Evolutionary conservation across 495 filamentous ascomycete species (phyloP), one percentile per base, ranked within the genome.

Genomic region (Hypoxylon lenormandii): DNA sequence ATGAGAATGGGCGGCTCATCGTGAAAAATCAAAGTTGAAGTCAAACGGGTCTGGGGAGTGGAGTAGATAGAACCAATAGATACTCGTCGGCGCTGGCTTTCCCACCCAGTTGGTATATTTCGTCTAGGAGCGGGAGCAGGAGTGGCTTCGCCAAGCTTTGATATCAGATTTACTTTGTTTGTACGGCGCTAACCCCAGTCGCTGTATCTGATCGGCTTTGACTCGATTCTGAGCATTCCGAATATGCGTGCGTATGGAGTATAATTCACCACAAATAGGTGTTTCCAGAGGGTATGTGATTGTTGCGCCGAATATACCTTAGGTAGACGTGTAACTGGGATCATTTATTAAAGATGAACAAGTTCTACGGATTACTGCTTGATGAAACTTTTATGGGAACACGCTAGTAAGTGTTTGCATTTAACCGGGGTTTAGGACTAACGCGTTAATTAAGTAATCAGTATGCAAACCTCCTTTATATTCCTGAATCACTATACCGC

Each of bases 1-100:
- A 74, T 12, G 71, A 71, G 42, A 62, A 72, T 11, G 54, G 64
- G 36, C 57, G 60, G n/a, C 53, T 72, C 73, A 76, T 76, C 16
- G 40, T 69, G 51, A 60, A 48, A 11, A 8, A 12, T 46, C 16
- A n/a, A 18, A 42, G 4, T 42, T 10, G 30, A 11, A 33, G 10
- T 33, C 30, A 8, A 33, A 33, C 30, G 1, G 30, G 10, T 33
- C 10, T 33, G 7, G 6, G 5, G 23, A 26, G 45, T 18, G 5
- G 5, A n/a, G 10, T 26, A 26, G 40, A 19, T 13, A 5, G 11
- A 2, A 7, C 6, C 0, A 33, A 7, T 15, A 0, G 8, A 1
- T 36, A 18, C 23, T 33, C n/a, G 7, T 37, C 4, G 1, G 7
- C 23, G 13, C n/a, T n/a, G n/a, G n/a, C 8, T n/a, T 37, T 18